Base-by-base conservation (phyloP, 2,329 filamentous ascomycete genomes). In the Pseudogymnoascus sp. region DNA sequence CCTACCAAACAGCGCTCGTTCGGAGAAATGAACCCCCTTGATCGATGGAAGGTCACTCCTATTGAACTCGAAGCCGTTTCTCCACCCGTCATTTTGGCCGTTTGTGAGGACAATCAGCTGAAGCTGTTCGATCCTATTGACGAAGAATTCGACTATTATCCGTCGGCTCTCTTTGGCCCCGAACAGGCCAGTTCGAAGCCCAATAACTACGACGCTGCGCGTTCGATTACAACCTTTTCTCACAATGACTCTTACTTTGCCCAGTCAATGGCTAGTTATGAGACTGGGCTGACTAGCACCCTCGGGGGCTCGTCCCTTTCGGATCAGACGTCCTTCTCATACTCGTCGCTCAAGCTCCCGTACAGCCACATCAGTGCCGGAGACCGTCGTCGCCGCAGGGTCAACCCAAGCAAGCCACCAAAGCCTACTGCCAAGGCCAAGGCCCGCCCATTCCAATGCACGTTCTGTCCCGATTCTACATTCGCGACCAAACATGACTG, bases 401-500 rank as follows among this genome's bases (percentile, higher is more conserved):
- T 82, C 63, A 77, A 80, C 62, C 71, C 69, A 18, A 74, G 76
- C 63, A 73, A 74, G 65, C 75, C 73, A 67, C 74, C 70, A 65
- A 81, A 79, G 67, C 70, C 59, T 71, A 74, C 62, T 71, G 71
- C 61, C 18, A 61, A 61, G 18, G 23, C 34, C 26, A 62, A 64
- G 39, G 72, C 72, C 62, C 79, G 82, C 36, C 79, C 81, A 29
- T 84, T 80, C 67, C 81, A 84, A 69, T 84, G 82, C 69, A 84
- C 82, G 1, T 84, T 84, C 71, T 84, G 82, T 67, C 79, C 79
- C 12, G 81, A 84, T 66, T 79, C 79, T 0, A 40, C 37, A 62
- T 84, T 84, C 69, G 76, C 79, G 60, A 79, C 80, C 18, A 84
- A 84, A 65, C 83, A 83, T 71, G 82, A 84, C 71, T 84, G 82